Evolutionary conservation across 768 basidiomycete genomes (phyloP).

Genomic region (Coprinopsis sp.): DNA sequence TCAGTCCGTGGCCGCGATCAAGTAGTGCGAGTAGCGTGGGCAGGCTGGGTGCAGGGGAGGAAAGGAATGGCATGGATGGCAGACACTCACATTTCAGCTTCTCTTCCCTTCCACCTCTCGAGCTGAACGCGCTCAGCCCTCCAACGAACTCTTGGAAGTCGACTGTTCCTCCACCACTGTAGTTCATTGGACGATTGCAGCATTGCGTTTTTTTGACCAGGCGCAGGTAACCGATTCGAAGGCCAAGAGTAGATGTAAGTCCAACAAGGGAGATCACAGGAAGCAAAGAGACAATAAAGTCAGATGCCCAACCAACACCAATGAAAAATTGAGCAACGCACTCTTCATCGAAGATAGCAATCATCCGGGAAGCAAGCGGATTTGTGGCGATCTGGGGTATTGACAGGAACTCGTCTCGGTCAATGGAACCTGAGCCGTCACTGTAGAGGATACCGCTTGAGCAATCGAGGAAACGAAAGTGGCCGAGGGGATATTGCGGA

Average conservation of each 20-base stretch:
- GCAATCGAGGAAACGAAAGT: not conserved
- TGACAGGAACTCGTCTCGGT: conserved; percentile 97
- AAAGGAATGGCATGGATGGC: conserved; percentile 2
- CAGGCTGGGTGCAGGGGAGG: conserved; percentile 9
- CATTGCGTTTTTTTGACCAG: too few relatives aligned
- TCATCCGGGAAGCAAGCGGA: conserved; percentile 94
- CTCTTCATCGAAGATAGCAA: conserved; percentile 99
- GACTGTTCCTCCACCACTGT: conserved; percentile 94
- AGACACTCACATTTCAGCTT: conserved; percentile 74
- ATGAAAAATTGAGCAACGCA: conserved; percentile 43
- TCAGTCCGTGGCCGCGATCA: too few relatives aligned
- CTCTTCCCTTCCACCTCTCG: conserved; percentile 93
- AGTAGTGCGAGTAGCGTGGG: not conserved
- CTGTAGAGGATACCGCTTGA: conserved; percentile 30
- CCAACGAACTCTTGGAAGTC: conserved; percentile 99
- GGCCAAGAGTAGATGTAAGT: too few relatives aligned
- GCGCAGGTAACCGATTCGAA: too few relatives aligned
- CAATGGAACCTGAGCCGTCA: conserved; percentile 96
- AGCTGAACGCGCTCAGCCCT: conserved; percentile 95
- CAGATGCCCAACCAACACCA: not conserved
- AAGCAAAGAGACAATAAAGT: not conserved
- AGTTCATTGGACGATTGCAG: too few relatives aligned
- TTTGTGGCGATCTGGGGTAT: conserved; percentile 99
- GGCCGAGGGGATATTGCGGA: not conserved
- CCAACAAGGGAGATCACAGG: not conserved